Evolutionary conservation across 805 yeast species (phyloP), one percentile per base, ranked within the genome.

Genomic region (Saturnispora diversa): DNA sequence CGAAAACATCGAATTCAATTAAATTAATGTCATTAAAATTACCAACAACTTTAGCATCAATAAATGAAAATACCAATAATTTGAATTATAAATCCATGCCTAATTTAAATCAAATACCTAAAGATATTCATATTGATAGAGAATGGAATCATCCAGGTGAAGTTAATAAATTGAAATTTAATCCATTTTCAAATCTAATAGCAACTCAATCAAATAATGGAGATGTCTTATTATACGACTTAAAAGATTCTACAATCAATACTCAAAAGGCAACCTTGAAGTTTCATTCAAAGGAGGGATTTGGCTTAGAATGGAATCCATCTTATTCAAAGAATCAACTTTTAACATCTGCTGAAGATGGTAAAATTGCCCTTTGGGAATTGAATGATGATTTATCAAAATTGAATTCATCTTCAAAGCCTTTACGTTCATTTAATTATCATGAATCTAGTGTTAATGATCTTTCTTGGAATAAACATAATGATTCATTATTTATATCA

Each of bases 341-440:
- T 23, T 62, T 78, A 10, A 68, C 87, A 2, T 83, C 84, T 2
- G 69, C 85, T 4, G 76, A 74, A 44, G 94, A 84, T 56, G 59
- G 71, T 12, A 72, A 73, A 21, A 74, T 84, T 31, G 84, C 84
- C 0, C 53, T 80, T 29, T 85, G 94, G 94, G 82, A 81, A 48
- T 51, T 74, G 8, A 56, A 62, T 35, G 36, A 42, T 2, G 43
- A 43, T 16, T 3, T 44, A 9, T 31, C 43, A 8, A 26, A 35
- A 6, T 12, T n/a, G 13, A 30, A 30, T 19, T 4, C 23, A 3
- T 37, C 44, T 7, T 26, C 46, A 4, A 56, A 68, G 4, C 86
- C 86, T 12, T 44, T 58, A n/a, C 67, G 63, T 43, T 60, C 63
- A 4, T 73, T 71, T 51, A 64, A 65, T 35, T 56, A 72, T 6